Evolutionary conservation across 768 basidiomycete genomes (phyloP).

Genomic region (Panus rudis): DNA sequence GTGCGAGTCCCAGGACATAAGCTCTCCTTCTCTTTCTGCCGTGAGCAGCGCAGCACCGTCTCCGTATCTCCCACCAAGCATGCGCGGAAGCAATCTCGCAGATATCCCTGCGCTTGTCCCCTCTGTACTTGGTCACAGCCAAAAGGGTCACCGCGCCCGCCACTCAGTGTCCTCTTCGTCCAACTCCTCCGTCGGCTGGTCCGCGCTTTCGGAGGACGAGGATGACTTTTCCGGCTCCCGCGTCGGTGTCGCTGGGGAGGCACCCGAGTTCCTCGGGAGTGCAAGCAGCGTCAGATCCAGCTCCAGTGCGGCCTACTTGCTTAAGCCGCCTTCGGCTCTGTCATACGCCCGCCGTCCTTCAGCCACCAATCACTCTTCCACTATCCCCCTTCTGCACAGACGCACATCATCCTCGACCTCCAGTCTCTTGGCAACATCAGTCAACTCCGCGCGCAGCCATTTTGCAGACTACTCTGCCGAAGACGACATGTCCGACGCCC

Average conservation of each 20-base stretch:
- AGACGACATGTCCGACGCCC: conserved; percentile 36
- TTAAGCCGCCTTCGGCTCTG: conserved; percentile 37
- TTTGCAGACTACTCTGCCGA: conserved; percentile 16
- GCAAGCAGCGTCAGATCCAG: conserved; percentile 34
- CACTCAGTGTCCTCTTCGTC: conserved; percentile 59
- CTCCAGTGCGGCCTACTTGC: too few relatives aligned
- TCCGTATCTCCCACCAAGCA: conserved; percentile 47
- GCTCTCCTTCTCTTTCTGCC: conserved; percentile 55
- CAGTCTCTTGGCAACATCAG: conserved; percentile 7
- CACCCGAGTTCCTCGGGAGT: not conserved
- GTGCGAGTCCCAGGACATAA: conserved; percentile 55
- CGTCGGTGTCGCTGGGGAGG: too few relatives aligned
- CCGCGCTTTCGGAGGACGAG: conserved; percentile 54
- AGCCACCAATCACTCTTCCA: conserved; percentile 60
- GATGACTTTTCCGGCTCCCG: too few relatives aligned
- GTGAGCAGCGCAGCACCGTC: conserved; percentile 65
- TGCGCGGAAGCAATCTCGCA: conserved; percentile 28
- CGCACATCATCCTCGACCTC: conserved; percentile 40
- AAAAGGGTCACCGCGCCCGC: conserved; percentile 39
- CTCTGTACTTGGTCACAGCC: conserved; percentile 45
- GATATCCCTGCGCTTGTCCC: conserved; percentile 66
- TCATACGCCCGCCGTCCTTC: conserved; percentile 67
- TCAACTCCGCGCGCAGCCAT: too few relatives aligned
- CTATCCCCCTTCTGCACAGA: conserved; percentile 48
- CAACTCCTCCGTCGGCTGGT: conserved; percentile 59